Conservation (phyloP, 1,284 basidiomycete genomes). For the Ceraceosorus bombacis region DNA sequence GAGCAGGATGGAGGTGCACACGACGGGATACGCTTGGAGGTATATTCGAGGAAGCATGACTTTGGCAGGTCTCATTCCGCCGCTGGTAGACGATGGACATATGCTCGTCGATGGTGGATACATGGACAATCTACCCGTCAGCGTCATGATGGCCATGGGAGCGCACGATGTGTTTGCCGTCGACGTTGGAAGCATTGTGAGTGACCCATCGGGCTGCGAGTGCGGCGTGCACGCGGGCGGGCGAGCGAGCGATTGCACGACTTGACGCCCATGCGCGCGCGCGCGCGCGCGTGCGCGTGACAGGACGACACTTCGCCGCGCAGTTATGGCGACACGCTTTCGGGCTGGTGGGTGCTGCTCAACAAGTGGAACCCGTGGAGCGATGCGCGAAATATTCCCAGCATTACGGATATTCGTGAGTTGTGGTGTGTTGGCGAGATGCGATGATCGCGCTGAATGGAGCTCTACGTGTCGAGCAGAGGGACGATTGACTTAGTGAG, state of each 20-base stretch:
- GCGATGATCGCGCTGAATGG: too few relatives aligned
- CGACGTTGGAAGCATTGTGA: constrained; percentile 75
- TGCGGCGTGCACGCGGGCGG: too few relatives aligned
- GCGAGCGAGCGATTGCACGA: too few relatives aligned
- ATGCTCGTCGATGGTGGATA: constrained; percentile 50
- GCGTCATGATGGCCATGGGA: constrained; percentile 84
- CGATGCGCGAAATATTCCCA: constrained; percentile 69
- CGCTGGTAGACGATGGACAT: constrained; percentile 86
- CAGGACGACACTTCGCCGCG: constrained; percentile 85
- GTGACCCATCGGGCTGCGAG: too few relatives aligned
- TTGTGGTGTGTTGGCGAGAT: too few relatives aligned
- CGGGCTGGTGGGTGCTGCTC: constrained; percentile 91
- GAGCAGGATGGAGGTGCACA: constrained; percentile 93
- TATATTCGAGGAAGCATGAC: constrained; percentile 91
- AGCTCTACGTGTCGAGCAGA: constrained; percentile 45
- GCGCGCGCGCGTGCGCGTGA: too few relatives aligned
- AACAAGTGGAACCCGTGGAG: constrained; percentile 65
- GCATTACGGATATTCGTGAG: constrained; percentile 79
- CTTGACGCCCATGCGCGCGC: too few relatives aligned
- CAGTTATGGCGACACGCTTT: constrained; percentile 88
- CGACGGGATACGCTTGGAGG: constrained; percentile 67
- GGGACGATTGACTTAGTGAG: constrained; percentile 73
- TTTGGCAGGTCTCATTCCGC: constrained; percentile 85
- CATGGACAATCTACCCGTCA: constrained; percentile 56
- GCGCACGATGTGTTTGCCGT: constrained; percentile 86